Evolutionary conservation across 345 rosid genomes (phyloP).

Genomic region (Ceriops decandra): DNA sequence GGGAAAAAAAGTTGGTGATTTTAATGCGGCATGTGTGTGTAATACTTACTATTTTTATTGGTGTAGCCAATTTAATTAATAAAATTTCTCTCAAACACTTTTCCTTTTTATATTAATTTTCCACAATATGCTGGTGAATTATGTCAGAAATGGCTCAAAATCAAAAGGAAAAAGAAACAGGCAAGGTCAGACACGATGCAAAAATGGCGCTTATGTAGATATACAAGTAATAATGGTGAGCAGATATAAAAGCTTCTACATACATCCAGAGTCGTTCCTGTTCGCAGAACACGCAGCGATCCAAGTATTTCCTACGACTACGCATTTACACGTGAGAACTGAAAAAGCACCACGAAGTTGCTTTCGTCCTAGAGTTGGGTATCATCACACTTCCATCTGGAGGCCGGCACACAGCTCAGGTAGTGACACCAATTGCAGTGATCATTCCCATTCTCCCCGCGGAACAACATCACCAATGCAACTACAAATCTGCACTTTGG

Average conservation of each 20-base stretch:
- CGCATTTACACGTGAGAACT: not conserved
- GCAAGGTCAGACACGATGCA: too few species aligned
- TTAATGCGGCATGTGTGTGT: too few species aligned
- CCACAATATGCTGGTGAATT: too few species aligned
- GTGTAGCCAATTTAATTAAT: too few species aligned
- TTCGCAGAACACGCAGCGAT: not conserved
- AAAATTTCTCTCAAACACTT: too few species aligned
- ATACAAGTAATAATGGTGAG: too few species aligned
- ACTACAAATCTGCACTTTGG: constrained; percentile 18
- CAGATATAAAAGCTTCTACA: not conserved
- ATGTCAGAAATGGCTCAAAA: too few species aligned
- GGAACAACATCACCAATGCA: constrained; percentile 29
- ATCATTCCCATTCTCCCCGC: constrained; percentile 28
- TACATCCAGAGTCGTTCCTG: not conserved
- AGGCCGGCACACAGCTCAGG: constrained; percentile 29
- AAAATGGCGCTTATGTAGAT: too few species aligned
- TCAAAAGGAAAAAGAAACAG: too few species aligned
- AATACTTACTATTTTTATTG: too few species aligned
- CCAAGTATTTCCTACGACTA: not conserved
- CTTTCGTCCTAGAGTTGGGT: constrained; percentile 1
- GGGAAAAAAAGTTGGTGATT: too few species aligned
- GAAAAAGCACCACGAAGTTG: not conserved
- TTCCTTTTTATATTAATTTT: too few species aligned
- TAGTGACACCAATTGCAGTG: constrained; percentile 33
- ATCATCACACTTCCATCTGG: constrained; percentile 23